phyloP scores from a whole-genome alignment of 805 yeast species.

The Suhomyces sp. region DNA sequence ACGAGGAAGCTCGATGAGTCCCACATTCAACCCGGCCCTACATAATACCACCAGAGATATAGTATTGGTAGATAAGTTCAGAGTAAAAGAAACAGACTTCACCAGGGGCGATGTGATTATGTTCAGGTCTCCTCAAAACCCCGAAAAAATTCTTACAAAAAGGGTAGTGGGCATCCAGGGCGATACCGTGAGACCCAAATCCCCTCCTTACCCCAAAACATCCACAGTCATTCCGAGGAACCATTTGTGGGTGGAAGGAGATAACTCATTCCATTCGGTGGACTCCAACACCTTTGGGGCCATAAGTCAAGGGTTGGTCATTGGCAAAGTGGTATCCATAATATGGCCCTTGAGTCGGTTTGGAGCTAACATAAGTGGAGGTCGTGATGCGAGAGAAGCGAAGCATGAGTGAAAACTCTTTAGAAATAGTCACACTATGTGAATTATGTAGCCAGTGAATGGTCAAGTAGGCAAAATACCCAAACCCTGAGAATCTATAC shows the following conservation, averaged over 20 bases:
- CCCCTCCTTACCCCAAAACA: conserved; percentile 60
- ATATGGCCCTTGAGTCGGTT: conserved; percentile 59
- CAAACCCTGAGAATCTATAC: too few species aligned
- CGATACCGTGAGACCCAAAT: conserved; percentile 59
- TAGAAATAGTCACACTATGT: too few species aligned
- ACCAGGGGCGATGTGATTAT: conserved; percentile 69
- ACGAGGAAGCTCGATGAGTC: conserved; percentile 84
- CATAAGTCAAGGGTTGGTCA: conserved; percentile 70
- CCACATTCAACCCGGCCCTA: conserved; percentile 74
- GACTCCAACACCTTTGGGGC: conserved; percentile 92
- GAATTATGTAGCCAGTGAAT: too few species aligned
- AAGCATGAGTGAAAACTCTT: too few species aligned
- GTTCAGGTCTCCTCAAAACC: conserved; percentile 77
- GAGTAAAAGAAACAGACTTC: conserved; percentile 43
- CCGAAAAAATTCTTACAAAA: conserved; percentile 72
- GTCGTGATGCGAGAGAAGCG: conserved; percentile 19
- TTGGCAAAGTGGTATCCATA: conserved; percentile 69
- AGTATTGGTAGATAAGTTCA: conserved; percentile 68
- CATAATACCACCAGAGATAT: conserved; percentile 49
- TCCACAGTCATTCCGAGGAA: conserved; percentile 65
- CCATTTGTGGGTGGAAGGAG: conserved; percentile 96
- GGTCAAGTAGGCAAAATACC: too few species aligned
- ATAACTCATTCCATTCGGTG: conserved; percentile 69
- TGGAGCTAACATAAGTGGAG: conserved; percentile 26
- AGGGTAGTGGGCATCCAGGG: conserved; percentile 76